Conservation (phyloP, 306 rosid genomes). For the Gynostemma pentaphyllum region DNA sequence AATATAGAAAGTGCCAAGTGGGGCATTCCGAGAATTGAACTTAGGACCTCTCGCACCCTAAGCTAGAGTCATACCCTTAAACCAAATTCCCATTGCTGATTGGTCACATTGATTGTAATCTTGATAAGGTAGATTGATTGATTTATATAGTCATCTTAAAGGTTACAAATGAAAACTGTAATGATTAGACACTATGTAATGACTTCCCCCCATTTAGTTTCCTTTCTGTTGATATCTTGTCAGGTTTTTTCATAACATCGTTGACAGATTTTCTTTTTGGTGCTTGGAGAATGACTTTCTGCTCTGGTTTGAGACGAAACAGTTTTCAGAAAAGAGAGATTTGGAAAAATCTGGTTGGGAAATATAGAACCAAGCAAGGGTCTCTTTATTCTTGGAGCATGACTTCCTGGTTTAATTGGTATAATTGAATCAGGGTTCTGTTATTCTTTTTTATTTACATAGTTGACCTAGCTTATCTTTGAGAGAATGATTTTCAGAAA, state of each 20-base stretch:
- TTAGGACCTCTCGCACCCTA: slow-evolving; percentile 49
- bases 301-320: not conserved
- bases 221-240: not conserved
- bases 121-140: not conserved
- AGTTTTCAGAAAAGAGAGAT: not conserved
- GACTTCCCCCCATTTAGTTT: not conserved
- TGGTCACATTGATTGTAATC: not conserved
- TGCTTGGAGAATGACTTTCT: not conserved
- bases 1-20: too few relatives aligned
- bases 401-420: not conserved
- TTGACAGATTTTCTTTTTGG: not conserved
- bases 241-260: not conserved
- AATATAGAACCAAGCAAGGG: not conserved
- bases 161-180: not conserved
- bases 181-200: not conserved
- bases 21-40: slow-evolving; percentile 25
- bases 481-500: not conserved
- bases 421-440: not conserved
- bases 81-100: slow-evolving; percentile 20
- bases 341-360: too few relatives aligned
- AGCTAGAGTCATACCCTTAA: slow-evolving; percentile 44
- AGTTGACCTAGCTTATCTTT: not conserved
- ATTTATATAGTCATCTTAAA: not conserved
- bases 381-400: not conserved
- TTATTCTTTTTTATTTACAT: not conserved